Evolutionary conservation across 306 rosid species (phyloP), one percentile per base, ranked within the genome.

Genomic region (Corylus heterophylla): DNA sequence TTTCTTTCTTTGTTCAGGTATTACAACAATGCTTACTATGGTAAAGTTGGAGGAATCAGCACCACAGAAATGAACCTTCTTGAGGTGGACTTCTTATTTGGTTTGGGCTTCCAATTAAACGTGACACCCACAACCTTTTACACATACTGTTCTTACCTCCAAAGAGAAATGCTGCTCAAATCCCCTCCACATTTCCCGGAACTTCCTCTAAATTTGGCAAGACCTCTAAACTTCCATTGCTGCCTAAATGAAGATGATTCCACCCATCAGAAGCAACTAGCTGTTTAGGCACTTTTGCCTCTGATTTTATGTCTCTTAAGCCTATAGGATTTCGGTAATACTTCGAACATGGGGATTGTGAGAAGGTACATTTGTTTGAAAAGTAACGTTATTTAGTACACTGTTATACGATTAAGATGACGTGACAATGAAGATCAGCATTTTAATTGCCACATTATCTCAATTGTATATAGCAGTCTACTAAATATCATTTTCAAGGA

Each of bases 1-100:
- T 31, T 31, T 31, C 35, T 31, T 31, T 55, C 76, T 51, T 80
- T 62, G 18, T 44, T 80, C 83, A 95, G 99, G 88, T 93, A 88
- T 84, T 93, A 95, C 85, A 95, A 93, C 89, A 95, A 95, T 83
- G 99, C 98, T 22, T 95, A 90, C 86, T 95, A 90, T 87, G 99
- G 97, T 82, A 95, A 91, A 89, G 93, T 95, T 72, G 99, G 99
- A 82, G 98, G 99, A 75, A 93, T 95, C 56, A 95, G 94, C 78
- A 95, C 94, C 70, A 75, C 66, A 51, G 99, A 95, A 87, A 95
- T 95, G 93, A 95, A 95, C 74, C 87, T 90, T 86, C 97, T 95
- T 67, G 99, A 96, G 71, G 82, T 95, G 85, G 99, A 95, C 66
- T 95, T 95, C 69, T 72, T 95, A 67, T 95, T 95, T 87, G 99